phyloP scores from a whole-genome alignment of 441 rosid genomes.

The Corymbia citriodora region DNA sequence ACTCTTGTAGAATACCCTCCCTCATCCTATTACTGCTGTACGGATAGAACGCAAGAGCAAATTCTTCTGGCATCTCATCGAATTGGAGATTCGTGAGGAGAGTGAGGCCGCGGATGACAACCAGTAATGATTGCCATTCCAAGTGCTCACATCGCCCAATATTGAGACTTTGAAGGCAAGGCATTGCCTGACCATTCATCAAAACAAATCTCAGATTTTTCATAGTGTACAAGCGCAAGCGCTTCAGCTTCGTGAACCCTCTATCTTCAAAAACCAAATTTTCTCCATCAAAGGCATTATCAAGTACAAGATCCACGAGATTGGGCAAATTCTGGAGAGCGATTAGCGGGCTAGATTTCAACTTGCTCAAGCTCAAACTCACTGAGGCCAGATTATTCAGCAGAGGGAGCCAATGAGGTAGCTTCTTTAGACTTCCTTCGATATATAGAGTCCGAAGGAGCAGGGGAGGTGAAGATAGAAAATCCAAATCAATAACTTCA shows the following conservation, averaged over 20 bases:
- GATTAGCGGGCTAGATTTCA: rapidly evolving
- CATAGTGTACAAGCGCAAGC: rapidly evolving
- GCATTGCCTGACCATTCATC: neutral
- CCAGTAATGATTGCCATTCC: rapidly evolving
- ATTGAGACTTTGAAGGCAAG: rapidly evolving
- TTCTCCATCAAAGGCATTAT: neutral
- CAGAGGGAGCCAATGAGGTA: neutral
- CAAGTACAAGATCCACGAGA: rapidly evolving
- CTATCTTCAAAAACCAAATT: neutral
- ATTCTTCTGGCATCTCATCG: rapidly evolving
- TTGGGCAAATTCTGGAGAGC: neutral
- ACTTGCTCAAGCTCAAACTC: rapidly evolving
- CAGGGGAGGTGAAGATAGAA: neutral
- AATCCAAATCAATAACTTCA: neutral
- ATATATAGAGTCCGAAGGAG: rapidly evolving
- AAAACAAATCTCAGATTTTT: rapidly evolving
- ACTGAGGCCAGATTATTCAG: rapidly evolving
- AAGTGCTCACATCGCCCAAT: rapidly evolving
- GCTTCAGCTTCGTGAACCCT: neutral
- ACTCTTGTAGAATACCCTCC: neutral
- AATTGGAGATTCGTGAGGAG: rapidly evolving
- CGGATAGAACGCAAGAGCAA: neutral
- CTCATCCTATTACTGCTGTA: rapidly evolving
- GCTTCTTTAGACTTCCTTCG: rapidly evolving
- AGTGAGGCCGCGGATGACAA: neutral